Conservation (phyloP, 2,329 filamentous ascomycete genomes). For the Cercospora zeae-maydis region DNA sequence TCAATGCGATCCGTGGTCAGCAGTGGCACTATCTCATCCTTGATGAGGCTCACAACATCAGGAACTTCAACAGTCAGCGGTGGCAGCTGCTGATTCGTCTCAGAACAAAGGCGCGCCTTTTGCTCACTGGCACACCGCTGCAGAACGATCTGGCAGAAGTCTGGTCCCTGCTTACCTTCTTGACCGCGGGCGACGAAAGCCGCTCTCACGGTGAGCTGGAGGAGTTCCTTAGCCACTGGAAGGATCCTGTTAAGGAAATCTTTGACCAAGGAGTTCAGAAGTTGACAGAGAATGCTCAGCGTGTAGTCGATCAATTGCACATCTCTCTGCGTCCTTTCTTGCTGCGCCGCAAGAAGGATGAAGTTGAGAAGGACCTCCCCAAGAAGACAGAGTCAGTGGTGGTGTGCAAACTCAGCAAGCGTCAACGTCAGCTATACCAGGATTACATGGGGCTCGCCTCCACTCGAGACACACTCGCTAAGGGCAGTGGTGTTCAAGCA, state of each 20-base stretch:
- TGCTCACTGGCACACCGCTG: constrained; percentile 89
- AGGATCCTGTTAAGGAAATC: constrained; percentile 92
- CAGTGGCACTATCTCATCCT: constrained; percentile 98
- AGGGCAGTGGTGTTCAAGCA: constrained; percentile 94
- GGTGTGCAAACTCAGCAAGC: constrained; percentile 89
- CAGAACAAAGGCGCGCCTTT: constrained; percentile 79
- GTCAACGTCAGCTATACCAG: constrained; percentile 92
- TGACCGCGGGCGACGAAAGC: constrained; percentile 84
- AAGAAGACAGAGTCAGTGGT: constrained; percentile 97
- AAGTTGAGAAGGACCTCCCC: constrained; percentile 99
- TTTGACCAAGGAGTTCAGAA: constrained; percentile 89
- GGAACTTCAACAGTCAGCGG: constrained; percentile 95
- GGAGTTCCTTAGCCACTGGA: constrained; percentile 95
- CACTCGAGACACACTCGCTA: constrained; percentile 81
- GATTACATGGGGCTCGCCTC: constrained; percentile 89
- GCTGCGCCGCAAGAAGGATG: constrained; percentile 83
- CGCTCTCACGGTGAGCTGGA: constrained; percentile 84
- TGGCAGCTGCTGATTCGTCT: constrained; percentile 96
- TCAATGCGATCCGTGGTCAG: constrained; percentile 86
- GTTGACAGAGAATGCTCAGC: constrained; percentile 89
- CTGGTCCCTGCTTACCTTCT: constrained; percentile 94
- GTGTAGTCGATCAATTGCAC: constrained; percentile 89
- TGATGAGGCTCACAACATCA: constrained; percentile 98
- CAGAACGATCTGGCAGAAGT: constrained; percentile 96
- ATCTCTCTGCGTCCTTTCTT: constrained; percentile 90